Evolutionary conservation across 2,329 filamentous ascomycete genomes (phyloP), one percentile per base, ranked within the genome.

Genomic region (Microdochium bolleyi): DNA sequence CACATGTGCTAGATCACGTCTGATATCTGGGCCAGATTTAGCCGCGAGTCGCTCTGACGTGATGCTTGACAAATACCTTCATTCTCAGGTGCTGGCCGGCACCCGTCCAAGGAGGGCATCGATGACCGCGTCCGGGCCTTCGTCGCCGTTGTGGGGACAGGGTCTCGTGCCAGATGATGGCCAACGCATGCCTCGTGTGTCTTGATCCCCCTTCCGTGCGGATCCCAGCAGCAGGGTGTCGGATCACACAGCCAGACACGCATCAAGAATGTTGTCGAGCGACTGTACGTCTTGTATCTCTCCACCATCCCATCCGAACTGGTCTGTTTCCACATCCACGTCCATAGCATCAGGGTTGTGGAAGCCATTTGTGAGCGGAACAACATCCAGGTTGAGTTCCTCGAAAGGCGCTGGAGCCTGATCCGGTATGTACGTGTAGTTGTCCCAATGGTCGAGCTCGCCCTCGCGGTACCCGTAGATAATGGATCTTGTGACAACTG

Each of bases 401-500:
- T 65, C 60, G n/a, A 55, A 48, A 21, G 49, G 55, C 8, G 53
- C 64, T 54, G 56, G 67, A 51, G 65, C 61, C 34, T 61, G 57
- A 27, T 69, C 72, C 19, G 75, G 71, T 24, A 79, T 59, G 65
- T 73, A 83, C 1, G 78, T 78, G 60, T 84, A 82, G 59, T 84
- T 79, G 48, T 80, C 68, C 73, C 80, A 84, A 53, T 80, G 75
- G 59, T 90, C 87, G 14, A 90, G 73, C 65, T 91, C 88, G 52
- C 87, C 86, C 63, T 94, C 89, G 30, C 87, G 77, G 62, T 88
- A 91, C 5, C 80, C 79, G 56, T 84, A 81, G 61, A 85, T 73
- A 48, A 96, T 82, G 52, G 83, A 78, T 44, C 87, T 84, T 25
- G 83, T 79, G 37, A 95, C 74, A 24, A 89, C 76, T 0, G 89